A percentile compares a stretch with the other conserved stretches of the same genome.
Evolutionary conservation across 2,329 filamentous ascomycete genomes (phyloP).

Genomic region (Calonectria leucothoes): DNA sequence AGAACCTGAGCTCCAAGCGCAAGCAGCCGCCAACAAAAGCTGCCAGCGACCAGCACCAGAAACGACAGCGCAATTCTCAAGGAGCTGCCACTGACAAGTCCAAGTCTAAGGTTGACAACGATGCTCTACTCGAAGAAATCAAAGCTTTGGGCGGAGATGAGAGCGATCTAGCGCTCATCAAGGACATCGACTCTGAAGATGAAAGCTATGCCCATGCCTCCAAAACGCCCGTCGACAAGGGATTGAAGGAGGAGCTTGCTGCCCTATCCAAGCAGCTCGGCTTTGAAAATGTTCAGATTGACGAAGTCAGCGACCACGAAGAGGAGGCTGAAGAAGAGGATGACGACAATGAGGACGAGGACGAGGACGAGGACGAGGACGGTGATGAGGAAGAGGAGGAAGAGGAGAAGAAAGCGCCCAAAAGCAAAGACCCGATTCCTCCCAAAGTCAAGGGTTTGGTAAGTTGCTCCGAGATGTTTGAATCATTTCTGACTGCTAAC

Average conservation of each 20-base stretch:
- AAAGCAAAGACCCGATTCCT: conserved; percentile 45
- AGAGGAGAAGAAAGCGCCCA: conserved; percentile 35
- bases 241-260: conserved; percentile 49
- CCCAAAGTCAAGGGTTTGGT: conserved; percentile 51
- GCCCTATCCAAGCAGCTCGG: conserved; percentile 54
- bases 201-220: conserved; percentile 47
- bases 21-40: conserved; percentile 54
- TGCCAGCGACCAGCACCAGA: conserved; percentile 48
- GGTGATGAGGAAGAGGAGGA: conserved; percentile 46
- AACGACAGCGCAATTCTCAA: conserved; percentile 51
- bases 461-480: conserved; percentile 29
- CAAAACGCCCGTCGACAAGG: conserved; percentile 55
- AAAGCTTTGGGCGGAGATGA: conserved; percentile 74
- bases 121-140: conserved; percentile 70
- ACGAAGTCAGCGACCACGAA: conserved; percentile 52
- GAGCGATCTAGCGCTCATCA: conserved; percentile 71
- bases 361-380: conserved; percentile 45
- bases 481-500: conserved; percentile 48
- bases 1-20: conserved; percentile 59
- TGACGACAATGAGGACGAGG: conserved; percentile 50
- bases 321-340: conserved; percentile 48
- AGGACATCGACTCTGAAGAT: conserved; percentile 59
- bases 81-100: conserved; percentile 38
- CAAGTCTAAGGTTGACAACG: conserved; percentile 43
- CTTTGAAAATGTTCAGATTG: conserved; percentile 47